Conservation (phyloP, 176 grass and related monocot genomes). For the Musa schizocarpa region DNA sequence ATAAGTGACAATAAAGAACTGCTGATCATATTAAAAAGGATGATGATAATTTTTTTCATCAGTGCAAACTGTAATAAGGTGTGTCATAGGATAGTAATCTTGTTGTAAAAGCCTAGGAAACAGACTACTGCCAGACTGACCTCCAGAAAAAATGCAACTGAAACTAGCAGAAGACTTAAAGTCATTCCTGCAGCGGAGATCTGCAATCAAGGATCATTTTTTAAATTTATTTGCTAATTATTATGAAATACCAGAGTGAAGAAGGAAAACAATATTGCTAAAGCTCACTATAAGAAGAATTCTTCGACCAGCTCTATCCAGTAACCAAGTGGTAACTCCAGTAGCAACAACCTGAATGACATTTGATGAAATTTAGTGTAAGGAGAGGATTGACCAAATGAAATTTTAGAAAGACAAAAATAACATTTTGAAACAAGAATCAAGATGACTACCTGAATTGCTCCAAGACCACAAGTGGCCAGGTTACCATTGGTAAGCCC, state of each 20-base stretch:
- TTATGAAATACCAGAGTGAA: conserved; percentile 2
- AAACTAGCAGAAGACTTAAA: conserved; percentile 72
- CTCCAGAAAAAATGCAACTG: conserved; percentile 75
- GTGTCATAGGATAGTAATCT: no score
- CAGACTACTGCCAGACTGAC: conserved; percentile 19
- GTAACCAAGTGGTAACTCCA: conserved; percentile 82
- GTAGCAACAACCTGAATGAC: conserved; percentile 67
- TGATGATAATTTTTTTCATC: no score
- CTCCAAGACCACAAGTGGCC: conserved; percentile 88
- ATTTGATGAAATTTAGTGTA: not conserved
- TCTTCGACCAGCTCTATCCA: conserved; percentile 84
- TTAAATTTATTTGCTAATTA: not conserved
- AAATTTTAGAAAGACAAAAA: conserved; percentile 3
- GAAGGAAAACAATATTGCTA: not conserved
- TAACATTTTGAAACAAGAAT: not conserved
- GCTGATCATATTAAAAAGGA: not conserved
- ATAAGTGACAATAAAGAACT: not conserved
- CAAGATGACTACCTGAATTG: conserved; percentile 62
- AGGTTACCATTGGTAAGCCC: conserved; percentile 79
- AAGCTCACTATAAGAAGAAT: conserved; percentile 81
- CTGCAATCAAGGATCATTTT: conserved; percentile 18
- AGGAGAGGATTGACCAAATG: not conserved
- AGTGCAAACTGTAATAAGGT: no score
- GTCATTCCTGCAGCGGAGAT: conserved; percentile 70
- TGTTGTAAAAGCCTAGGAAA: not conserved